Evolutionary conservation across 257 asterid genomes (phyloP).

Genomic region (Jaltomata sinuosa): DNA sequence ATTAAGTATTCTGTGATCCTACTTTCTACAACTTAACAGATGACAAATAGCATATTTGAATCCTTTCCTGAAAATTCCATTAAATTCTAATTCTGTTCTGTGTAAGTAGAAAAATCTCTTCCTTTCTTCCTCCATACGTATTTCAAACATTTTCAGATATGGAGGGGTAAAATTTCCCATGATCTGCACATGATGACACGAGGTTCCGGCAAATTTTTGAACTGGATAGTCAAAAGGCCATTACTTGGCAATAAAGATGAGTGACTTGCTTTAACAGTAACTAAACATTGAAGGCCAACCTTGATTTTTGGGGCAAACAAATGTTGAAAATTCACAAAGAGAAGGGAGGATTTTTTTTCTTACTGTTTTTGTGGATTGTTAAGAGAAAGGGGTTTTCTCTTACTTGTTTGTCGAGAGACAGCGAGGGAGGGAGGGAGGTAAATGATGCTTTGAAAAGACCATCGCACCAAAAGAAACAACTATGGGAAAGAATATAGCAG

Average conservation of each 20-base stretch:
- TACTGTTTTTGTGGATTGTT: not conserved
- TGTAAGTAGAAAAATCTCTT: not conserved
- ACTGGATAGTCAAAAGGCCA: not conserved
- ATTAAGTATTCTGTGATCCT: not conserved
- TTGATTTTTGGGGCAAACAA: not conserved
- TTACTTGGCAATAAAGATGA: not conserved
- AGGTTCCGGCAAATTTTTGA: not conserved
- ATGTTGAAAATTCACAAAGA: not conserved
- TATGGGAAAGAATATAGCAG: not conserved
- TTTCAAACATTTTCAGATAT: not conserved
- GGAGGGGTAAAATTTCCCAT: not conserved
- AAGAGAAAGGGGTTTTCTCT: not conserved
- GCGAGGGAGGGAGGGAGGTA: not conserved
- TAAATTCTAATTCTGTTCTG: not conserved
- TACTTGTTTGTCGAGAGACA: not conserved
- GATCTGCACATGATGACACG: not conserved
- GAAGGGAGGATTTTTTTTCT: not conserved
- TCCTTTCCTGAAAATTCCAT: not conserved
- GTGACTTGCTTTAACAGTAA: not conserved
- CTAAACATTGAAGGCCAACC: not conserved
- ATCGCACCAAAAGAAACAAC: not conserved
- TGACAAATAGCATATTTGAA: not conserved
- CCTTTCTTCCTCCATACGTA: not conserved
- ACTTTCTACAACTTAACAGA: not conserved
- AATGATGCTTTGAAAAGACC: not conserved